phyloP scores from a whole-genome alignment of 805 yeast species.

The Sugiyamaella smithiae region DNA sequence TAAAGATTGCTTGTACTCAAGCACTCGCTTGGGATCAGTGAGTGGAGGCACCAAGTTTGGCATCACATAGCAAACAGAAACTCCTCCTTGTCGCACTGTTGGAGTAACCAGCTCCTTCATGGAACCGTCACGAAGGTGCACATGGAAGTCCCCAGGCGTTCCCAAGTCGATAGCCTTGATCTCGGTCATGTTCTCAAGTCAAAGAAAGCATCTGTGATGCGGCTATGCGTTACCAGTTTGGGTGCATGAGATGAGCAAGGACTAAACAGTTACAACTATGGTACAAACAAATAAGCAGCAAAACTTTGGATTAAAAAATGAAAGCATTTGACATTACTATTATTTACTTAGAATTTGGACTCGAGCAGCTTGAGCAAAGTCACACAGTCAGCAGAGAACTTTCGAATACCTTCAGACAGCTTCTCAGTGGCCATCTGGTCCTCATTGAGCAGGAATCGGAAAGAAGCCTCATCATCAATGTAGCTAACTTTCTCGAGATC shows the following conservation, averaged over 20 bases:
- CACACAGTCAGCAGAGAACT: conserved; percentile 88
- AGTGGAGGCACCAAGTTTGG: conserved; percentile 94
- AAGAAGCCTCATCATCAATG: conserved; percentile 80
- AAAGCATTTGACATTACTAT: no score
- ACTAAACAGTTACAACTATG: no score
- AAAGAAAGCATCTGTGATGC: no score
- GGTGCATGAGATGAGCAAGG: no score
- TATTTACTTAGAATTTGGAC: conserved; percentile 18
- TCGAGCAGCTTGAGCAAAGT: conserved; percentile 52
- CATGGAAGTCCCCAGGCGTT: conserved; percentile 73
- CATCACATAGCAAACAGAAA: conserved; percentile 90
- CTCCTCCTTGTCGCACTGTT: conserved; percentile 85
- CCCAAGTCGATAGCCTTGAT: conserved; percentile 32
- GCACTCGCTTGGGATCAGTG: conserved; percentile 68
- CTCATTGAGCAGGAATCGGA: conserved; percentile 89
- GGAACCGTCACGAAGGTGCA: conserved; percentile 88
- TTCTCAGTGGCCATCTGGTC: conserved; percentile 99
- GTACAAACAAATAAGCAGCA: no score
- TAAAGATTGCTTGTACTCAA: conserved; percentile 62
- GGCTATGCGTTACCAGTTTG: no score
- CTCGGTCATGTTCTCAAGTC: background rate
- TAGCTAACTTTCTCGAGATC: conserved; percentile 69
- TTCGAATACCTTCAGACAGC: conserved; percentile 96
- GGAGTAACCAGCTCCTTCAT: conserved; percentile 94
- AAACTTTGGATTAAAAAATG: no score